These are phyloP conservation scores for Flaveria linearis DNA, from an alignment of 129 eudicot genomes.

Conservation along the genomic window DNA sequence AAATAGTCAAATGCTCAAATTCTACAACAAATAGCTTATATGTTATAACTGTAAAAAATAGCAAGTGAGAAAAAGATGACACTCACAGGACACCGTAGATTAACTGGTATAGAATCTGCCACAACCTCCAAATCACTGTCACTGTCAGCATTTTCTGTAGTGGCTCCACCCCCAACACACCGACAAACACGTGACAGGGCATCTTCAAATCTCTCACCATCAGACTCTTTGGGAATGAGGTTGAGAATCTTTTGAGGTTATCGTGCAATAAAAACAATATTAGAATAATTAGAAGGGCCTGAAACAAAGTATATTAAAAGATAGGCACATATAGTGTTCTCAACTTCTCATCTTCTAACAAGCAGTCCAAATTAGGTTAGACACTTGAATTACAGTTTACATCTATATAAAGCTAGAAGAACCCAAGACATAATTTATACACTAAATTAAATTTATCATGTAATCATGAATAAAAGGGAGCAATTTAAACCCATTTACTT, in stretches of 20 bases:
- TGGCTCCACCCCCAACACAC: conserved; percentile 92
- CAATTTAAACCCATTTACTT: no score
- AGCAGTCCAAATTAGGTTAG: background rate
- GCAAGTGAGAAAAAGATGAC: background rate
- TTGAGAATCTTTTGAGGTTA: conserved; percentile 54
- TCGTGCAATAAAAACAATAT: conserved; percentile 20
- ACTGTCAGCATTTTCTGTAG: conserved; percentile 88
- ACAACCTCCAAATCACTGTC: conserved; percentile 97
- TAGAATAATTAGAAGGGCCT: background rate
- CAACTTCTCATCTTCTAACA: background rate
- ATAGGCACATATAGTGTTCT: background rate
- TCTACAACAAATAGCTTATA: background rate
- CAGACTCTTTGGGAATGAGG: conserved; percentile 81
- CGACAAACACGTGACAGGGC: conserved; percentile 93
- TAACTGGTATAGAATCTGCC: conserved; percentile 78
- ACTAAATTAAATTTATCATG: background rate
- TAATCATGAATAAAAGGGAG: background rate
- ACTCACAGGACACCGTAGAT: conserved; percentile 97
- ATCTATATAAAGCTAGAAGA: background rate
- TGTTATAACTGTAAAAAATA: background rate
- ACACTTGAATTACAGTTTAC: background rate
- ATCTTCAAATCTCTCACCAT: conserved; percentile 89
- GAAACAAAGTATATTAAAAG: background rate
- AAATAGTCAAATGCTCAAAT: conserved; percentile 8
- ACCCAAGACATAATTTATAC: background rate